phyloP scores from a whole-genome alignment of 164 flowering plant genomes.

The Chloranthus sessilifolius region DNA sequence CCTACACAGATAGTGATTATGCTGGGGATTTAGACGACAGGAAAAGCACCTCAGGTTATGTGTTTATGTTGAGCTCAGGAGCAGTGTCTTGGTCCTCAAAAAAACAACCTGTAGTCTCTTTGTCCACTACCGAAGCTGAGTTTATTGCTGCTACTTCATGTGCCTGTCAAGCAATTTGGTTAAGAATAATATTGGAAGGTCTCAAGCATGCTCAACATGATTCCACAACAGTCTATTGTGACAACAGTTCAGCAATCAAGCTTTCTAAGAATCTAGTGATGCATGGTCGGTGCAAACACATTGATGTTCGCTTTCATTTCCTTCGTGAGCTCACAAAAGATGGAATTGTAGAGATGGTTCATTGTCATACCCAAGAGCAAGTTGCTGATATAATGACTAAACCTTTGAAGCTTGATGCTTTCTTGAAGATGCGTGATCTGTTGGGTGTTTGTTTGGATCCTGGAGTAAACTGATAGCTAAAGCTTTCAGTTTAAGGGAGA shows the following conservation, averaged over 20 bases:
- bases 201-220: neutral
- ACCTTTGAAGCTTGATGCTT: neutral
- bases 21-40: slow-evolving; percentile 8
- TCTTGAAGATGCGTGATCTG: neutral
- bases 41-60: slow-evolving; percentile 3
- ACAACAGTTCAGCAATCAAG: neutral
- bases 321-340: slow-evolving; percentile 3
- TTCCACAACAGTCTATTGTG: neutral
- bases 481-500: neutral
- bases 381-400: slow-evolving; percentile 12
- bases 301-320: slow-evolving; percentile 13
- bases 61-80: neutral
- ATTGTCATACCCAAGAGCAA: slow-evolving; percentile 11
- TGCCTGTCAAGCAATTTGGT: slow-evolving; percentile 1
- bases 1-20: slow-evolving; percentile 8
- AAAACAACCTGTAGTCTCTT: slow-evolving; percentile 4
- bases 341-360: slow-evolving; percentile 1
- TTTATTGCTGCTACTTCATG: slow-evolving; percentile 1
- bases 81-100: slow-evolving; percentile 2
- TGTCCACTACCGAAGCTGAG: slow-evolving; percentile 3
- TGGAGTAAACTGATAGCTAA: neutral
- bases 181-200: neutral
- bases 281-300: slow-evolving; percentile 3
- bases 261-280: slow-evolving; percentile 1
- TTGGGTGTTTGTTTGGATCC: neutral